Base-by-base conservation (phyloP, 495 filamentous ascomycete genomes). In the Tuber calosporum region DNA sequence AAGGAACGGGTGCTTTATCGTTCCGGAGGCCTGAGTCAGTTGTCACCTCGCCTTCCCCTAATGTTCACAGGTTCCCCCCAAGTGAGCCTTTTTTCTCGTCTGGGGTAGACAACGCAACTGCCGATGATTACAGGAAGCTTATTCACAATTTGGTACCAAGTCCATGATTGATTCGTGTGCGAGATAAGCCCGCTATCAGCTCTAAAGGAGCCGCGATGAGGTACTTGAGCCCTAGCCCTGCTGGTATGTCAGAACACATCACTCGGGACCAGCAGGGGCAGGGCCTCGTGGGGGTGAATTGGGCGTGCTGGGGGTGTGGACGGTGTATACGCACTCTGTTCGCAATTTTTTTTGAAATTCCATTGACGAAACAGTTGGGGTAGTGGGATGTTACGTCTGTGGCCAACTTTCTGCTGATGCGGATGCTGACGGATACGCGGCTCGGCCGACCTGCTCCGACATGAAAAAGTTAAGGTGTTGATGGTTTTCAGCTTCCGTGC, bases 131-230 rank as follows among this genome's bases (percentile, higher is more conserved):
- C 72, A 79, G 82, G 36, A 85, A 84, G 70, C 82, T 96, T 20
- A 82, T 82, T n/a, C 83, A 89, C 7, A 87, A 90, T 72, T 87
- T 76, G 85, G 86, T 67, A 87, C 96, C 67, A 85, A 85, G 39
- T 91, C 88, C 1, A 87, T 96, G 38, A 86, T 97, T 42, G 93
- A 96, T 82, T 83, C 96, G 22, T 87, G 92, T 53, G 92, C 92
- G 72, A 87, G 87, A 90, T 92, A 87, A 67, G 81, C 72, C 17
- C 22, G 26, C 48, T 41, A 73, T 67, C 19, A 2, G 15, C n/a
- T 15, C 48, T 26, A 5, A 13, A n/a, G 48, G 26, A 58, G 5
- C 26, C 3, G 48, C n/a, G 15, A 30, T 8, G n/a, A 9, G n/a
- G n/a, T 30, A 1, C n/a, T 69, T 43, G 39, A 30, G 15, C 7